These are phyloP conservation scores for Stereocaulon alpinum DNA, from an alignment of 495 filamentous ascomycete genomes.

Conservation along the genomic window DNA sequence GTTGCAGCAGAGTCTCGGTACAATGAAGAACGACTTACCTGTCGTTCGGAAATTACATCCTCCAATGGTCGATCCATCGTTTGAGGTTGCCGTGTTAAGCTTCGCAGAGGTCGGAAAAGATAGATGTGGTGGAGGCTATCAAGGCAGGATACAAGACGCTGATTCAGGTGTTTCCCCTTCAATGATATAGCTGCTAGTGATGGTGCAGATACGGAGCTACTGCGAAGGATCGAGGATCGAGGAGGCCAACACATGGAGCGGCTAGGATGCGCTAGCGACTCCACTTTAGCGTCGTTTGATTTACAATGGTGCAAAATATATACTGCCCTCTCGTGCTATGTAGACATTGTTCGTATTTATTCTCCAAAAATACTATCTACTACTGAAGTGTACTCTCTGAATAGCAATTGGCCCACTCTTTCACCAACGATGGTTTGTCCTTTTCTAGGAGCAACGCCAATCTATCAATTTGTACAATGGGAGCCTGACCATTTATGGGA, in stretches of 20 bases:
- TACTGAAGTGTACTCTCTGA: neutral
- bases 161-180: neutral
- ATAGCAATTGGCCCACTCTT: neutral
- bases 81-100: neutral
- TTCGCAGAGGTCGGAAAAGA: neutral
- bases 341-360: neutral
- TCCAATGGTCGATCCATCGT: conserved; percentile 73
- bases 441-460: neutral
- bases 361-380: neutral
- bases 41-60: conserved; percentile 73
- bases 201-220: neutral
- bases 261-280: conserved; percentile 2
- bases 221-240: neutral
- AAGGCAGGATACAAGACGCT: neutral
- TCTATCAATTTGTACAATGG: neutral
- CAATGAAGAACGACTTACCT: conserved; percentile 38
- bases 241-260: neutral
- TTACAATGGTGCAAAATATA: neutral
- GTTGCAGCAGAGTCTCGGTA: neutral
- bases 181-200: neutral
- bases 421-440: neutral
- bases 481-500: neutral
- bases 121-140: neutral
- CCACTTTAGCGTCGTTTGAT: neutral
- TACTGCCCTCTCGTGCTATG: neutral